Base-by-base conservation (phyloP, 768 basidiomycete species). In the Pisolithus albus region DNA sequence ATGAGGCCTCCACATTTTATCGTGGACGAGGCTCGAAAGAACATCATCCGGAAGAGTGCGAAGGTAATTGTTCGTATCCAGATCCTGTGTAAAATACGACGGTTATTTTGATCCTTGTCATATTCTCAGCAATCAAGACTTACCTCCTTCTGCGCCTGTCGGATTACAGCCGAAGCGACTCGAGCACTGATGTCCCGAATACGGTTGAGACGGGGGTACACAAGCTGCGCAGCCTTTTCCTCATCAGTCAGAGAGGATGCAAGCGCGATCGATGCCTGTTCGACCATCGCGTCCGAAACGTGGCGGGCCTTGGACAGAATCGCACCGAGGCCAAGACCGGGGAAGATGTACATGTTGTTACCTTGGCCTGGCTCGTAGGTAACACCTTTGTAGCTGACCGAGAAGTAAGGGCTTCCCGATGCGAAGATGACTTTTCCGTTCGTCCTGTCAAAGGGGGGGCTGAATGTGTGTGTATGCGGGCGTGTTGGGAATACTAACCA, bases 311-410 rank as follows among this genome's bases (percentile, higher is more conserved):
- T 74, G 55, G 79, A 72, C 40, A 86, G 69, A 58, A 85, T 80
- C 8, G 78, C 59, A 5, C 84, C 84, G 53, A 86, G 68, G 1
- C 84, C 86, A 52, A 87, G 68, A 16, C 77, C 76, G 16, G 77
- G 78, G 67, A 80, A 81, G 58, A 82, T 80, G 65, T 82, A 83
- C 83, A 88, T 84, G 68, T 88, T 90, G 67, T 90, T 90, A 9
- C 86, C 86, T 64, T 90, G 88, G 0, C 83, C 85, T 1, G 88
- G 79, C 55, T 83, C 81, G 54, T 79, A 70, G 0, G 59, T 54
- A 42, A 70, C 75, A 23, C 78, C 79, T 32, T 75, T 64, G 60
- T 69, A 75, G 45, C 73, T 71, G 42, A 81, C 66, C 3, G 76
- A 63, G 16, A 74, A 68, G 71, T 87, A 90, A 0, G 88, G 88